Conservation (phyloP, 78 protist species). For the Protostelium mycophagum region DNA sequence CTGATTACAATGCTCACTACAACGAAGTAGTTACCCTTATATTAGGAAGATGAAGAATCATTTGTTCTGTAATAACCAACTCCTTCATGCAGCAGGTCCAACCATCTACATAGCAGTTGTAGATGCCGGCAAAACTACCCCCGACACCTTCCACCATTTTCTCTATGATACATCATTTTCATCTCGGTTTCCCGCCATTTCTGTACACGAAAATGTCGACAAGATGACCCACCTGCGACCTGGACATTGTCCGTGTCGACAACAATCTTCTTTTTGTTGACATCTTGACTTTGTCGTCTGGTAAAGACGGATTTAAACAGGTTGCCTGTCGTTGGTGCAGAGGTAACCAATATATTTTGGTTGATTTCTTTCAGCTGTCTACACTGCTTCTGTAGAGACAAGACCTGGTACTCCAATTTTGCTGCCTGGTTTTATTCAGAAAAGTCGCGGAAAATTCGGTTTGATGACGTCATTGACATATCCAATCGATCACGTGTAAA, state of each 20-base stretch:
- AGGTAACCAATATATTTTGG: not conserved
- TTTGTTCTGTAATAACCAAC: not conserved
- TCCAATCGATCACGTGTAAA: too few relatives aligned
- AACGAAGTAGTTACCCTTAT: too few relatives aligned
- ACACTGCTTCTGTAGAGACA: not conserved
- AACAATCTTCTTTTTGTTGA: not conserved
- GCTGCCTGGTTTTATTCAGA: not conserved
- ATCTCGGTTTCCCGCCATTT: not conserved
- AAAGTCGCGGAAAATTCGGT: not conserved
- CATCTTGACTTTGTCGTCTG: not conserved
- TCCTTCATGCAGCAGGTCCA: not conserved
- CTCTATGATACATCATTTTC: not conserved
- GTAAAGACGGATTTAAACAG: not conserved
- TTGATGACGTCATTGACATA: not conserved
- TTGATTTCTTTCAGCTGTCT: not conserved
- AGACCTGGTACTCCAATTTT: not conserved
- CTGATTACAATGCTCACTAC: too few relatives aligned
- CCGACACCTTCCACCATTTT: not conserved
- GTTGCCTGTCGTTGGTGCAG: not conserved
- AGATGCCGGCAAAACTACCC: not conserved
- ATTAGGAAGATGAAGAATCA: not conserved
- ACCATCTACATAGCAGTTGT: not conserved
- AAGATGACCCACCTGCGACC: not conserved
- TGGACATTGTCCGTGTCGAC: not conserved
- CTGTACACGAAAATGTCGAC: too few relatives aligned